Conservation (phyloP, 1,139 yeast species). For the Zygoascus meyerae region DNA sequence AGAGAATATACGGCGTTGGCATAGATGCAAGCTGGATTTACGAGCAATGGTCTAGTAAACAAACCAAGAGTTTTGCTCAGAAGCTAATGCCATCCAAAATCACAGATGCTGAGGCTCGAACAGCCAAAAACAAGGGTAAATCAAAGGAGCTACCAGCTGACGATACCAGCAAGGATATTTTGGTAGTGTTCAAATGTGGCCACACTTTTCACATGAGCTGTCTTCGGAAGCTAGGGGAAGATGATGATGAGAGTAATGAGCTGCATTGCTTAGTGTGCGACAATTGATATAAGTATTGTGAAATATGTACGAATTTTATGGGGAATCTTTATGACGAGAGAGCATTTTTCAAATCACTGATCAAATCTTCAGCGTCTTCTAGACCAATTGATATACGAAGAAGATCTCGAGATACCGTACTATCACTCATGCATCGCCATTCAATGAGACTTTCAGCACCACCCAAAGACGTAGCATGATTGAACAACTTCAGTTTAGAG, state of each 20-base stretch:
- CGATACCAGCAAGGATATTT: constrained; percentile 14
- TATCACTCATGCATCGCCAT: constrained; percentile 80
- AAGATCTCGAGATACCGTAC: constrained; percentile 47
- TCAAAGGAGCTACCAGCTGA: background rate
- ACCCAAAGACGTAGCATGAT: constrained; percentile 89
- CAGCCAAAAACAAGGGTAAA: constrained; percentile 7
- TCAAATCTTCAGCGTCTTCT: constrained; percentile 68
- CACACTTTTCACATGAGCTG: constrained; percentile 71
- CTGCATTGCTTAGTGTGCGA: constrained; percentile 21
- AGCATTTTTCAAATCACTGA: constrained; percentile 46
- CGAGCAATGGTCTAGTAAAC: constrained; percentile 30
- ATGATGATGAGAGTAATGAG: constrained; percentile 8
- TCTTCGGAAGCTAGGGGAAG: constrained; percentile 41
- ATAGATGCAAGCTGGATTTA: constrained; percentile 38
- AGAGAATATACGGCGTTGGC: constrained; percentile 56
- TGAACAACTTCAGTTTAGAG: constrained; percentile 59
- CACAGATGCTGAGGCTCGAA: background rate
- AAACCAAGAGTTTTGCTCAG: constrained; percentile 12
- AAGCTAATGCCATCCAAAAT: background rate
- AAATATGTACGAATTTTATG: constrained; percentile 7
- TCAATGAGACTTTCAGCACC: constrained; percentile 91
- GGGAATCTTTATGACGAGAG: background rate
- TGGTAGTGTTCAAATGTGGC: constrained; percentile 48
- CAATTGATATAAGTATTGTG: constrained; percentile 5
- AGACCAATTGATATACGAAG: constrained; percentile 75